Evolutionary conservation across 2,329 filamentous ascomycete genomes (phyloP).

Genomic region (Fusarium aywerte): DNA sequence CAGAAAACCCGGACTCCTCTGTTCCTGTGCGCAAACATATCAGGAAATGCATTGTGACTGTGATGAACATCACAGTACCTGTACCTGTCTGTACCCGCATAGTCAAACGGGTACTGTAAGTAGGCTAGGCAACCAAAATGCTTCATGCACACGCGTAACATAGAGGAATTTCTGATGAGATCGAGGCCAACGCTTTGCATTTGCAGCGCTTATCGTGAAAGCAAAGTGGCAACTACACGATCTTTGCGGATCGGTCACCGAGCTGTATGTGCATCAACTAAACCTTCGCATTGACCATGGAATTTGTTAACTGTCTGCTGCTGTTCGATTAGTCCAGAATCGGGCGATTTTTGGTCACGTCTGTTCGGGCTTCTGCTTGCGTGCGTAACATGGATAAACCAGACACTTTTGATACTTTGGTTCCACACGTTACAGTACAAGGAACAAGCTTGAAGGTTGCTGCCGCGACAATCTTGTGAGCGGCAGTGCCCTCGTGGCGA

Average conservation of each 20-base stretch:
- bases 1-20: not conserved
- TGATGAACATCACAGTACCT: not conserved
- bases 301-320: not conserved
- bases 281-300: not conserved
- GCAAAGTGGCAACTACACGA: not conserved
- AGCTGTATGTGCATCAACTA: not conserved
- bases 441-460: not conserved
- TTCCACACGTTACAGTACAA: constrained; percentile 1
- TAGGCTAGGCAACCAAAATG: constrained; percentile 1
- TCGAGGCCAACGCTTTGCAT: constrained; percentile 5
- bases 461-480: not conserved
- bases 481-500: not conserved
- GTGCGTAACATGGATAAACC: not conserved
- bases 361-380: not conserved
- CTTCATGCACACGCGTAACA: constrained; percentile 5
- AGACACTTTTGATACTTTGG: not conserved
- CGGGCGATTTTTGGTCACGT: not conserved
- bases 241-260: not conserved
- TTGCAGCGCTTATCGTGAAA: constrained; percentile 1
- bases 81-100: not conserved
- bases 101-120: no score
- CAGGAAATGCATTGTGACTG: not conserved
- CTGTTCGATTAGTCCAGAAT: not conserved
- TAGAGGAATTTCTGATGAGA: constrained; percentile 2
- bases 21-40: constrained; percentile 1